Evolutionary conservation across 2,329 filamentous ascomycete genomes (phyloP).

Genomic region (Annulohypoxylon truncatum): DNA sequence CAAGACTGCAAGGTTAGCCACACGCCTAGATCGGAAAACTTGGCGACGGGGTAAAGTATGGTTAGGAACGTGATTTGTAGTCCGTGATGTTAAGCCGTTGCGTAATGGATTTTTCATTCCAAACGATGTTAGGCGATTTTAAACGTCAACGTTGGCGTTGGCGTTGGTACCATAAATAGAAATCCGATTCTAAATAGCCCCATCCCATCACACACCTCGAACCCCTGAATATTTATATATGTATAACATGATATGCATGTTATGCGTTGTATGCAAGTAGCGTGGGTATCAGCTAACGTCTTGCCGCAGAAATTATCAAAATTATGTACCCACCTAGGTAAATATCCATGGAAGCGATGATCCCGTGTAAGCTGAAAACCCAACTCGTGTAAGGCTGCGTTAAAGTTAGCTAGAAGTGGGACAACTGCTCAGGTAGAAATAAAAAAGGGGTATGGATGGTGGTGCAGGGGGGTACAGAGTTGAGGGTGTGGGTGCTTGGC

Average conservation of each 20-base stretch:
- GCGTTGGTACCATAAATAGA: conserved; percentile 14
- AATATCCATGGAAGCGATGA: neutral
- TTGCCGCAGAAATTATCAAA: neutral
- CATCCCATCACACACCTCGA: neutral
- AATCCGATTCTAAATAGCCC: neutral
- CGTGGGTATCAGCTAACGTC: neutral
- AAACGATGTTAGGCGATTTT: neutral
- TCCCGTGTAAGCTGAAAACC: neutral
- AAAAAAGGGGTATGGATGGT: neutral
- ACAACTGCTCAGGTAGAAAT: neutral
- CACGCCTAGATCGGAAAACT: neutral
- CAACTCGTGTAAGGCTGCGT: neutral
- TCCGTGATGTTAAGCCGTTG: neutral
- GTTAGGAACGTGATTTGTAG: neutral
- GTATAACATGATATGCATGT: neutral
- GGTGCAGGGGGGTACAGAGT: neutral
- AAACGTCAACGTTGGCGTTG: conserved; percentile 1
- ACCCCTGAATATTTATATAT: neutral
- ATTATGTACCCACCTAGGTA: neutral
- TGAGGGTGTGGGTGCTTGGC: neutral
- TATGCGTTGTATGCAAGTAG: neutral
- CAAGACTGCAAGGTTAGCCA: neutral
- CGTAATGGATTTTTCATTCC: neutral
- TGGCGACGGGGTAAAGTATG: neutral
- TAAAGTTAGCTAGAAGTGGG: neutral